phyloP scores from a whole-genome alignment of 257 asterid genomes.

The Rauvolfia tetraphylla region DNA sequence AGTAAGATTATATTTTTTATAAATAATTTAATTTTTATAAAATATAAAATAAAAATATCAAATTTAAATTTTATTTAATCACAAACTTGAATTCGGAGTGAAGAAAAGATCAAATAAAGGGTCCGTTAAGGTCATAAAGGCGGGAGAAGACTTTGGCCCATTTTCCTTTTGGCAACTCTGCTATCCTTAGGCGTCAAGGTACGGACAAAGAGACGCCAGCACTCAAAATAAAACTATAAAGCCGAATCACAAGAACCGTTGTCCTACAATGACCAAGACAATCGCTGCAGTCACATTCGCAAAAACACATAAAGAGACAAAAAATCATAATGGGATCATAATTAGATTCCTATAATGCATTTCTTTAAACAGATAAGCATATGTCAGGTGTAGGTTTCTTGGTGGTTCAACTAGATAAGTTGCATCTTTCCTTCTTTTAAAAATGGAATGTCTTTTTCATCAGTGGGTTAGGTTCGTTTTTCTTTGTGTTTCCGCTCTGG shows the following conservation, averaged over 20 bases:
- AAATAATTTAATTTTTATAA: no score
- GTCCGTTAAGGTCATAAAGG: slow-evolving; percentile 2
- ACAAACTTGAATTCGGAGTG: not conserved
- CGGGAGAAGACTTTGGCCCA: not conserved
- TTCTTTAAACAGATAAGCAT: not conserved
- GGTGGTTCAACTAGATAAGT: slow-evolving; percentile 9
- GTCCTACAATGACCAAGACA: not conserved
- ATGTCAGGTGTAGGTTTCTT: not conserved
- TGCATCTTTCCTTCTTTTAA: not conserved
- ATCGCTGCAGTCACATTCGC: not conserved
- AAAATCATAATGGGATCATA: not conserved
- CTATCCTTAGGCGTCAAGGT: slow-evolving; percentile 2
- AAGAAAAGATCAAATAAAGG: not conserved
- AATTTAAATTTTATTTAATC: no score
- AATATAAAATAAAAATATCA: no score
- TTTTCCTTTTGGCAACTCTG: slow-evolving; percentile 6
- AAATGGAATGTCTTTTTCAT: not conserved
- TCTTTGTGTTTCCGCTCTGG: not conserved
- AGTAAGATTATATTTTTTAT: no score
- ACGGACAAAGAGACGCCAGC: not conserved
- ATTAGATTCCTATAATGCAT: not conserved
- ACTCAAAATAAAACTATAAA: not conserved
- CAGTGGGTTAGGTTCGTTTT: not conserved
- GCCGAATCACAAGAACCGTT: not conserved
- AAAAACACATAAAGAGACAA: not conserved